phyloP scores from a whole-genome alignment of 306 rosid genomes.

The Aeschynomene evenia region DNA sequence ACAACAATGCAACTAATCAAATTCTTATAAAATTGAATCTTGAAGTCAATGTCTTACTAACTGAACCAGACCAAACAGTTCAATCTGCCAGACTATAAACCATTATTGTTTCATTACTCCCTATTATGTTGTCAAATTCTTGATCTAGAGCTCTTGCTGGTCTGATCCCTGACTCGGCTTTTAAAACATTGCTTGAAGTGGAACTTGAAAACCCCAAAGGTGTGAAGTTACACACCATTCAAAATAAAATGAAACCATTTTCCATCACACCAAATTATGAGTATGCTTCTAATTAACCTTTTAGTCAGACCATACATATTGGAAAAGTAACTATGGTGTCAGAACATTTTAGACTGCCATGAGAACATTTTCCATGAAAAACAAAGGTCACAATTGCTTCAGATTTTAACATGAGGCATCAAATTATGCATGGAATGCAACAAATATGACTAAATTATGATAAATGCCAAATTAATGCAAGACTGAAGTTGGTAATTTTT shows the following conservation, averaged over 20 bases:
- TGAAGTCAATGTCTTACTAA: neutral
- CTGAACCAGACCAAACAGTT: neutral
- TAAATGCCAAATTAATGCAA: neutral
- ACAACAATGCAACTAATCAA: conserved; percentile 8
- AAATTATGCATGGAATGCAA: neutral
- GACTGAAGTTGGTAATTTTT: neutral
- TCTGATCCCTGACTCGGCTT: neutral
- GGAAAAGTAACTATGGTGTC: neutral
- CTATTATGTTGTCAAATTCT: too few species aligned
- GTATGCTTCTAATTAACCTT: neutral
- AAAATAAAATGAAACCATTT: neutral
- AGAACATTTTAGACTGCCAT: neutral
- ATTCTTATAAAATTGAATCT: neutral
- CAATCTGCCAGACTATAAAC: neutral
- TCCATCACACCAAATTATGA: neutral
- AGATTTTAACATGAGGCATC: neutral
- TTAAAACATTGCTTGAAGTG: neutral
- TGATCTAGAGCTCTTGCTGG: neutral
- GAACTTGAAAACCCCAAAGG: neutral
- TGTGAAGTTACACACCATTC: neutral
- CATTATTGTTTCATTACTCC: too few species aligned
- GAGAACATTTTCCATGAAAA: neutral
- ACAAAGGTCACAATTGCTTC: neutral
- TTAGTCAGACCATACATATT: neutral
- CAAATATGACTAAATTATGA: neutral